Evolutionary conservation across 257 asterid species (phyloP), one percentile per base, ranked within the genome.

Genomic region (Eucommia ulmoides): DNA sequence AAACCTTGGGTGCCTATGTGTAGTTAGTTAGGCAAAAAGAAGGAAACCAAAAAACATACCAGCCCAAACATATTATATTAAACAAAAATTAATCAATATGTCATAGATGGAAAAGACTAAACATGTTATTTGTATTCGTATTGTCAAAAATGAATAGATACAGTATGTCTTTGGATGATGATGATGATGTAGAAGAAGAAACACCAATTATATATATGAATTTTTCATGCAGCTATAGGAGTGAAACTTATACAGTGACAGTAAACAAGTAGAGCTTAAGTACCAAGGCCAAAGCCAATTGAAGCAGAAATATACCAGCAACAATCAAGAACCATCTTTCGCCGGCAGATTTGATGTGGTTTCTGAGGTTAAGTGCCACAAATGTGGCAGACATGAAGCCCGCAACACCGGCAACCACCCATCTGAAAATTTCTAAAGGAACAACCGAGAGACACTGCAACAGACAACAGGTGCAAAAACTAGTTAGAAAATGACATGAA

Each of bases 381-480:
- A 91, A 91, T 12, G 93, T 66, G 35, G 98, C 98, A 23, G 98
- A 89, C 91, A 80, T 79, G 65, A 85, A 71, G 16, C 98, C 98
- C 1, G 96, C 96, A 26, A 89, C 77, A 49, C 92, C 98, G 19
- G 96, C 88, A 9, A 85, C 50, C 49, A 83, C 84, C 96, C 98
- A 89, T 77, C 98, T 67, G 58, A 85, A 81, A 56, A 82, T 85
- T 48, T 80, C 94, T 41, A 64, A 69, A 24, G 98, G 98, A 62
- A 85, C 58, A 47, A 85, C 70, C 2, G 98, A 89, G 35, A 89
- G 80, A 64, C 98, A 83, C 96, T 89, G 94, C 78, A 76, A 58
- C 53, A 59, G 45, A 8, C 12, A n/a, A n/a, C n/a, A n/a, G n/a
- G n/a, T n/a, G n/a, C n/a, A n/a, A n/a, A n/a, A n/a, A n/a, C n/a